A percentile compares a stretch with the other conserved stretches of the same genome.
These are phyloP conservation scores for Herpetomonas tarakana DNA, from an alignment of 208 protist species.

Conservation along the genomic window DNA sequence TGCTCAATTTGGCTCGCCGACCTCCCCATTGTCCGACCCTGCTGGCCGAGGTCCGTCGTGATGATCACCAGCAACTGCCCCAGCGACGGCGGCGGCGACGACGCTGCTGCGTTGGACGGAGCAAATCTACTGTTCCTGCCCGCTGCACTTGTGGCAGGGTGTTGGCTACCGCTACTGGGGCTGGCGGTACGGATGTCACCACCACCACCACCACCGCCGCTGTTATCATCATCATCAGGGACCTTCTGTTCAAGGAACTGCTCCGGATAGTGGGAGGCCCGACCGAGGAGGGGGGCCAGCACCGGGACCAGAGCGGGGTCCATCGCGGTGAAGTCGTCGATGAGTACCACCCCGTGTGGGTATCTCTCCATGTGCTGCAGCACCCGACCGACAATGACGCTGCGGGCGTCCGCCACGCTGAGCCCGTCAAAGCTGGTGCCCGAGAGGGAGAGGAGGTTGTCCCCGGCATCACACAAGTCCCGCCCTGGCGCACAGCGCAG, in stretches of 20 bases:
- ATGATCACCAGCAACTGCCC: conserved; percentile 63
- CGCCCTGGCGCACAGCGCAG: conserved; percentile 42
- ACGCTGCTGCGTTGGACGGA: background rate
- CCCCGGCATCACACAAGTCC: conserved; percentile 38
- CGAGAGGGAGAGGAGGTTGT: conserved; percentile 71
- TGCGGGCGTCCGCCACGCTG: conserved; percentile 17
- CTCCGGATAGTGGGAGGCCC: conserved; percentile 56
- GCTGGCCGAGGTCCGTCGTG: conserved; percentile 80
- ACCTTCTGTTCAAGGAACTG: conserved; percentile 22
- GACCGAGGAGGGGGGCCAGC: conserved; percentile 71
- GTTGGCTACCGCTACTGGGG: background rate
- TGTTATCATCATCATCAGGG: background rate
- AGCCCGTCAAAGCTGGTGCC: conserved; percentile 56
- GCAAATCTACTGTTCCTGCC: background rate
- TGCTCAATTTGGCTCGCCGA: conserved; percentile 44
- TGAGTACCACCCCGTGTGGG: conserved; percentile 74
- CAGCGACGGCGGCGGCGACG: conserved; percentile 27
- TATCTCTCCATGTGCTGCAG: conserved; percentile 39
- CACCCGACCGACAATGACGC: conserved; percentile 44
- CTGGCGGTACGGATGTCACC: too few relatives aligned
- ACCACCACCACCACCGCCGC: background rate
- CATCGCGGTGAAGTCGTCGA: conserved; percentile 75
- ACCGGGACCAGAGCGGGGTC: conserved; percentile 39
- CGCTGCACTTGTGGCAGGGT: background rate
- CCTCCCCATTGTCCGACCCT: conserved; percentile 71